A percentile compares a stretch with the other conserved stretches of the same genome.
These are phyloP conservation scores for Botrytis deweyae DNA, from an alignment of 2,329 filamentous ascomycete species.

Conservation along the genomic window DNA sequence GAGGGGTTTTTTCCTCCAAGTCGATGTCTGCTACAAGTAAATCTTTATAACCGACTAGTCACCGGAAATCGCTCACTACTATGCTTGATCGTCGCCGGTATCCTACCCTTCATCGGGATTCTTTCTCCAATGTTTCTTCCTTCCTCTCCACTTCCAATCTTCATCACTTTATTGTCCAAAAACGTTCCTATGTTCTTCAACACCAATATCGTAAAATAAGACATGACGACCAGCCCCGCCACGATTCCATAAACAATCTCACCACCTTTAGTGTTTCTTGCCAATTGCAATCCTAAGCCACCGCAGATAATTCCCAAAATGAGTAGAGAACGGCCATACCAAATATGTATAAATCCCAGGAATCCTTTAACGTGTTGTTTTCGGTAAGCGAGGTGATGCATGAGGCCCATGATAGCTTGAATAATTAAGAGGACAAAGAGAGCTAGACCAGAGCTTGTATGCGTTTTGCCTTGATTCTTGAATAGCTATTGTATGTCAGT, in stretches of 20 bases:
- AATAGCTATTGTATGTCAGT: constrained; percentile 41
- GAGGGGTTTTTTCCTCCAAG: no score
- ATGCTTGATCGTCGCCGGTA: not conserved
- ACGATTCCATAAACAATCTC: constrained; percentile 57
- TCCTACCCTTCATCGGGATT: not conserved
- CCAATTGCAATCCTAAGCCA: constrained; percentile 57
- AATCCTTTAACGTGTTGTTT: constrained; percentile 45
- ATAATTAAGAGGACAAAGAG: constrained; percentile 54
- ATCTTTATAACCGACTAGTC: not conserved
- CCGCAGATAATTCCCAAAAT: constrained; percentile 62
- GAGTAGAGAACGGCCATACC: constrained; percentile 60
- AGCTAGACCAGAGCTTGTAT: constrained; percentile 57
- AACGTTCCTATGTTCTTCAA: not conserved
- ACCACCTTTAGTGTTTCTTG: constrained; percentile 43
- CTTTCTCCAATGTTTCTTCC: not conserved
- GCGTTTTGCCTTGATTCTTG: constrained; percentile 46
- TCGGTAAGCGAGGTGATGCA: constrained; percentile 57
- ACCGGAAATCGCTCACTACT: not conserved
- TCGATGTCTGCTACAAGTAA: not conserved
- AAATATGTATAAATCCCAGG: constrained; percentile 59
- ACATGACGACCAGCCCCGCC: constrained; percentile 48
- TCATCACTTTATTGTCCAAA: not conserved
- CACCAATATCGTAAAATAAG: constrained; percentile 41
- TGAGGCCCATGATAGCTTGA: constrained; percentile 56
- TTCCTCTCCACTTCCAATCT: not conserved